Evolutionary conservation across 495 filamentous ascomycete species (phyloP), one percentile per base, ranked within the genome.

Genomic region (Neurospora sp.): DNA sequence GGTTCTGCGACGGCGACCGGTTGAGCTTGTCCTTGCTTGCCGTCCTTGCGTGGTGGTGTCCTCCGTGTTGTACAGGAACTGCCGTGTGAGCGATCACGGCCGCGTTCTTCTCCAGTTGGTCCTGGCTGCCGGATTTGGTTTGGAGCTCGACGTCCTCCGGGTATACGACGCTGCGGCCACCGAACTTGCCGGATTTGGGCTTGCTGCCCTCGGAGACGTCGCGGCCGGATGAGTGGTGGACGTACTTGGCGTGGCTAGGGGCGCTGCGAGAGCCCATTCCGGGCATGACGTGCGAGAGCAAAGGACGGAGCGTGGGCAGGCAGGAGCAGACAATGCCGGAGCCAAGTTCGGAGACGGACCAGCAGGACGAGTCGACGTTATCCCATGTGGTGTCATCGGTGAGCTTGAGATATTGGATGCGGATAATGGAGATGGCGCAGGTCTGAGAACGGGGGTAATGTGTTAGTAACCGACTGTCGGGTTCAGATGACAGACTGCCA

Each of bases 261-360:
- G 68, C 73, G 71, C 73, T 74, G 16, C 61, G 70, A 22, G 73
- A 74, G 16, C 76, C 72, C 71, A 83, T 75, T 1, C 74, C 73
- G 20, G 82, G 82, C 1, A 82, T 37, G 70, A 85, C 75, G 22
- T 77, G 80, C 9, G 83, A 80, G 27, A 88, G 72, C 18, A 89
- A 80, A 14, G 87, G 85, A 7, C 86, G 82, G 5, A 87, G 82
- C 31, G 84, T 86, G n/a, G 88, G 86, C 20, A 89, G 83, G 74
- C 83, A 88, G 70, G 85, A 83, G 75, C 86, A 89, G 71, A 85
- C 86, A 44, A 89, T 87, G 39, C 86, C 89, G 0, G 84, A 85
- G 78, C 85, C 87, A 41, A 87, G 82, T 79, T 90, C 88, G 53
- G 86, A 79, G 61, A 84, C 83, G 20, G 86, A 87, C 88, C 88